These are phyloP conservation scores for Nicotiana attenuata DNA, from an alignment of 257 asterid species.

Conservation along the genomic window DNA sequence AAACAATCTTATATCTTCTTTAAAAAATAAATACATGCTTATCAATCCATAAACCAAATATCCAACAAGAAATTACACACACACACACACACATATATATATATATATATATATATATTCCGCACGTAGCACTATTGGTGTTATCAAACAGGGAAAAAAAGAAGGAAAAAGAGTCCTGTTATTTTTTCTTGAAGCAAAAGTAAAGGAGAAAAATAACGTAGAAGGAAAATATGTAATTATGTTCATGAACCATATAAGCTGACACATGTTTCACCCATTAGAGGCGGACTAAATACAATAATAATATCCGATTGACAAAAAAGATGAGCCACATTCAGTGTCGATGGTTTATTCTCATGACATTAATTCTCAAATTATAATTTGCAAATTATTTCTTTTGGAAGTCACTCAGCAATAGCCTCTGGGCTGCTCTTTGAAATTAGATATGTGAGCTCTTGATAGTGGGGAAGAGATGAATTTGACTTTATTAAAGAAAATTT, in stretches of 20 bases:
- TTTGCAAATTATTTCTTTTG: neutral
- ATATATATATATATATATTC: no score
- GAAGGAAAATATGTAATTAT: neutral
- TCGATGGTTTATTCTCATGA: neutral
- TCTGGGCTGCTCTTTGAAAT: neutral
- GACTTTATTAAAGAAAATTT: neutral
- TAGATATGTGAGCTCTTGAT: neutral
- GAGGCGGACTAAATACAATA: neutral
- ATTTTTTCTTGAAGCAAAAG: neutral
- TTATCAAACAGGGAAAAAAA: neutral
- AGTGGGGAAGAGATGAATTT: neutral
- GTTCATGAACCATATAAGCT: neutral
- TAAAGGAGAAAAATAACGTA: neutral
- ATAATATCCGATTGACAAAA: neutral
- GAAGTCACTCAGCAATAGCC: neutral
- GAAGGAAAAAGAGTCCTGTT: neutral
- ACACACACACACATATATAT: no score
- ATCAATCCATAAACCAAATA: neutral
- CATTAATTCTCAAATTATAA: neutral
- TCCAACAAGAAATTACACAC: no score
- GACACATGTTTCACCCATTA: neutral
- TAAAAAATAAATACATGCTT: neutral
- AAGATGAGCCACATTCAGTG: neutral
- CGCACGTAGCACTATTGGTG: neutral
- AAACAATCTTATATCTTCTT: neutral